phyloP scores from a whole-genome alignment of 306 rosid species.

The Lathyrus oleraceus region DNA sequence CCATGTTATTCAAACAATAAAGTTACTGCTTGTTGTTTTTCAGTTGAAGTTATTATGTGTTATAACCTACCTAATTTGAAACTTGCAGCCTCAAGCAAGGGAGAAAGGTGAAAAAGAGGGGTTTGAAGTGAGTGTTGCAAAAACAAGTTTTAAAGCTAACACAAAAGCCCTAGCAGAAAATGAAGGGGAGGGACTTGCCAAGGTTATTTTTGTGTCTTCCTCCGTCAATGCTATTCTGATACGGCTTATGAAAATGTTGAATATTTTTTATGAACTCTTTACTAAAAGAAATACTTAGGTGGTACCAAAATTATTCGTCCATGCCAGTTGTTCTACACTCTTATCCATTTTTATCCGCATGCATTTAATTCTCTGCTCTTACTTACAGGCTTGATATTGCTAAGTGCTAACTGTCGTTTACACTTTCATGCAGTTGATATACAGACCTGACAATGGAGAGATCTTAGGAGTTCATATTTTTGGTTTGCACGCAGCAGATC shows the following conservation, averaged over 20 bases:
- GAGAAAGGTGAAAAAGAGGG: constrained; percentile 84
- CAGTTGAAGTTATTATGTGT: constrained; percentile 21
- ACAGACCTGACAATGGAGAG: constrained; percentile 98
- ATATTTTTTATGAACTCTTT: neutral
- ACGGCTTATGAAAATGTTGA: neutral
- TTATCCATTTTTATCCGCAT: constrained; percentile 14
- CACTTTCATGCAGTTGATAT: constrained; percentile 73
- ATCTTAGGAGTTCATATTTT: constrained; percentile 95
- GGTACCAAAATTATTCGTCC: constrained; percentile 1
- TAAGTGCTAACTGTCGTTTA: constrained; percentile 32
- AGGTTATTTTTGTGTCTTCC: constrained; percentile 51
- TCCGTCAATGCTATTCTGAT: constrained; percentile 15
- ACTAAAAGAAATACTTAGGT: neutral
- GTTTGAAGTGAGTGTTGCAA: constrained; percentile 82
- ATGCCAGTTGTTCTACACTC: constrained; percentile 7
- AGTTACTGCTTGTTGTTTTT: constrained; percentile 2
- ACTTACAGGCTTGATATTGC: neutral
- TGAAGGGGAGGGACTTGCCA: constrained; percentile 97
- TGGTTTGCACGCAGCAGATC: constrained; percentile 99
- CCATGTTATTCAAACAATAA: constrained; percentile 9
- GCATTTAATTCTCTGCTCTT: constrained; percentile 16
- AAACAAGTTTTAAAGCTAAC: constrained; percentile 98
- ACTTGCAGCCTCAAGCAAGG: constrained; percentile 93
- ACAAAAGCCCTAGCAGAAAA: constrained; percentile 97
- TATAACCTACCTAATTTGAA: constrained; percentile 29